Conservation (phyloP, 805 yeast genomes). For the Candida coquimbonensis region DNA sequence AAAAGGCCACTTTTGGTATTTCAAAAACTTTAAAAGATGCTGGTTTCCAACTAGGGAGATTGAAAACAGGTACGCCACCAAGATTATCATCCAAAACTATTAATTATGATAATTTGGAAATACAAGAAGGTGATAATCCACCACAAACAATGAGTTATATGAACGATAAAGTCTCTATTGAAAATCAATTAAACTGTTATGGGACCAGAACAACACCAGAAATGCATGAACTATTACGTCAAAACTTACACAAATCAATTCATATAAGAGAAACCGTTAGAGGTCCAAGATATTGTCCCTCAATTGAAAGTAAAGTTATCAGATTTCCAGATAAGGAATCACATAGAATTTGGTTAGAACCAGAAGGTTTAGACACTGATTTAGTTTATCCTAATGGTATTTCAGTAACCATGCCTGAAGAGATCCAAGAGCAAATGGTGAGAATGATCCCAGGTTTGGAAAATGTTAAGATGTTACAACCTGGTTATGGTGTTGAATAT, state of each 20-base stretch:
- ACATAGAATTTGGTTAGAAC: constrained; percentile 92
- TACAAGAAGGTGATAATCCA: constrained; percentile 74
- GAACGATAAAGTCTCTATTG: constrained; percentile 60
- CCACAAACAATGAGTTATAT: constrained; percentile 88
- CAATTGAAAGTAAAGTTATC: constrained; percentile 82
- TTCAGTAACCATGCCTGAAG: constrained; percentile 93
- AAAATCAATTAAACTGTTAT: constrained; percentile 60
- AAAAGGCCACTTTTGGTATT: constrained; percentile 83
- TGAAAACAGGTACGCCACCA: constrained; percentile 98
- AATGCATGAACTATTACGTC: constrained; percentile 61
- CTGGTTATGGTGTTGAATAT: constrained; percentile 98
- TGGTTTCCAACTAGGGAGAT: constrained; percentile 79
- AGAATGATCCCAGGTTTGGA: constrained; percentile 82
- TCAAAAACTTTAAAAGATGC: constrained; percentile 68
- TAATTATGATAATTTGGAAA: constrained; percentile 52
- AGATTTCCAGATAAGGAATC: constrained; percentile 68
- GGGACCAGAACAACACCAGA: constrained; percentile 72
- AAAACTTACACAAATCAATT: constrained; percentile 72
- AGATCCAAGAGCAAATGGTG: constrained; percentile 72
- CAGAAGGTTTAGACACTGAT: constrained; percentile 85
- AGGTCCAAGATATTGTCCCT: constrained; percentile 97
- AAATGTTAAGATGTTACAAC: constrained; percentile 81
- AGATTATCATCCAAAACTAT: constrained; percentile 69
- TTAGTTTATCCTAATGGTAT: constrained; percentile 96
- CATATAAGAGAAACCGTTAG: constrained; percentile 91